These are phyloP conservation scores for Lepidopterella palustris DNA, from an alignment of 495 filamentous ascomycete genomes.

Conservation along the genomic window DNA sequence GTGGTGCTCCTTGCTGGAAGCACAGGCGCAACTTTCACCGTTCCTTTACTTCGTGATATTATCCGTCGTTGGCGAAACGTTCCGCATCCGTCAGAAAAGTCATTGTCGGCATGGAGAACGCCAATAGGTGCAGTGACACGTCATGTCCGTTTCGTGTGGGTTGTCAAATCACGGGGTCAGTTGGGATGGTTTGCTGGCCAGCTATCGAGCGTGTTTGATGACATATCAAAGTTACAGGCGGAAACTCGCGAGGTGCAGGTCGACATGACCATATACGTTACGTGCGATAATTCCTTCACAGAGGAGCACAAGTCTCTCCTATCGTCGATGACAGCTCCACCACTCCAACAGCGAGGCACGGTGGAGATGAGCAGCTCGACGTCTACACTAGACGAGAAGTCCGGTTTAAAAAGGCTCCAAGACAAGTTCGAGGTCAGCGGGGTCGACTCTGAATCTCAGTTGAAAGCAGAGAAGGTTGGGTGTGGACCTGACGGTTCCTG, in stretches of 20 bases:
- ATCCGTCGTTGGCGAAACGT: conserved; percentile 32
- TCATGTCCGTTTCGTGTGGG: conserved; percentile 63
- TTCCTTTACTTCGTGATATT: conserved; percentile 50
- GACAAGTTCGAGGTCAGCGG: conserved; percentile 17
- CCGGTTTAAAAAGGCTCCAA: conserved; percentile 2
- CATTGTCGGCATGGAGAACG: conserved; percentile 21
- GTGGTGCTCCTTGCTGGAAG: conserved; percentile 57
- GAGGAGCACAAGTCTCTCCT: conserved; percentile 28
- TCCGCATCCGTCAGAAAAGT: conserved; percentile 1
- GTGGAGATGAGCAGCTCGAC: conserved; percentile 12
- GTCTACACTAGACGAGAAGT: conserved; percentile 15
- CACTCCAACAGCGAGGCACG: conserved; percentile 7
- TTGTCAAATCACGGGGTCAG: conserved; percentile 62
- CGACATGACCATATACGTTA: conserved; percentile 54
- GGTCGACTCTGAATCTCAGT: neutral
- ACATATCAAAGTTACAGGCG: conserved; percentile 38
- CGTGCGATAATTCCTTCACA: conserved; percentile 47
- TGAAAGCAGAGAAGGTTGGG: conserved; percentile 3
- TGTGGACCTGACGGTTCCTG: conserved; percentile 43
- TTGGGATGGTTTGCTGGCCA: conserved; percentile 62
- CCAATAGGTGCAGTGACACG: conserved; percentile 50
- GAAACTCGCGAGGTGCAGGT: conserved; percentile 38
- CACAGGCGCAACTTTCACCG: conserved; percentile 50
- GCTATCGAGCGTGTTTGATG: conserved; percentile 51
- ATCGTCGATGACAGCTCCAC: conserved; percentile 9